Base-by-base conservation (phyloP, 768 basidiomycete genomes). In the Termitomyces sp. region DNA sequence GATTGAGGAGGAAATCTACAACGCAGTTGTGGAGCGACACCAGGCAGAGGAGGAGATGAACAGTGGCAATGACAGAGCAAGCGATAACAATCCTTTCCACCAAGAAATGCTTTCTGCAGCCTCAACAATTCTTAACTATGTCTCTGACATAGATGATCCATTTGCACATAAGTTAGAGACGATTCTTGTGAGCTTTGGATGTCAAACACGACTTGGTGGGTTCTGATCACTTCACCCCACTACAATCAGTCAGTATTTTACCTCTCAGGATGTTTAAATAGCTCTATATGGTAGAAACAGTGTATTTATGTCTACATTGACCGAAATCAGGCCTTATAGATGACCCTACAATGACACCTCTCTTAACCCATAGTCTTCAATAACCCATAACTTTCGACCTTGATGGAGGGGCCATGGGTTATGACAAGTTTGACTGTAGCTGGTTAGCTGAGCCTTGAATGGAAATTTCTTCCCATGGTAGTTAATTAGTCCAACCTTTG, bases 141-240 rank as follows among this genome's bases (percentile, higher is more conserved):
- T 68, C 27, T 32, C 48, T 9, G 56, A 62, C 46, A 31, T 63
- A 8, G 59, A 68, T 55, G 62, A 66, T 45, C 59, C 60, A 2
- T 71, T 60, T 38, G 63, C 65, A 7, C 53, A 59, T 40, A 63
- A 67, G 50, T 45, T 68, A 29, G 67, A 69, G 53, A 51, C 21
- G 6, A 46, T 66, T 34, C 59, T 70, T 8, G 57, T 32, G 38
- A 53, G 55, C 41, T 69, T 70, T 56, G 65, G 65, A 23, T 50
- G 54, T 16, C 60, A 65, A 48, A 66, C 35, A n/a, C n/a, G n/a
- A n/a, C 38, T 40, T 40, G 38, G 19, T 40, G n/a, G 16, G 38
- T 16, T 40, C 38, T 6, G 23, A 42, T 42, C 41, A 21, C 40
- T 23, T 19, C 11, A 4, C 19, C 19, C 41, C 11, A 42, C 41